Base-by-base conservation (phyloP, 2,329 filamentous ascomycete genomes). In the Penicillium sp. region DNA sequence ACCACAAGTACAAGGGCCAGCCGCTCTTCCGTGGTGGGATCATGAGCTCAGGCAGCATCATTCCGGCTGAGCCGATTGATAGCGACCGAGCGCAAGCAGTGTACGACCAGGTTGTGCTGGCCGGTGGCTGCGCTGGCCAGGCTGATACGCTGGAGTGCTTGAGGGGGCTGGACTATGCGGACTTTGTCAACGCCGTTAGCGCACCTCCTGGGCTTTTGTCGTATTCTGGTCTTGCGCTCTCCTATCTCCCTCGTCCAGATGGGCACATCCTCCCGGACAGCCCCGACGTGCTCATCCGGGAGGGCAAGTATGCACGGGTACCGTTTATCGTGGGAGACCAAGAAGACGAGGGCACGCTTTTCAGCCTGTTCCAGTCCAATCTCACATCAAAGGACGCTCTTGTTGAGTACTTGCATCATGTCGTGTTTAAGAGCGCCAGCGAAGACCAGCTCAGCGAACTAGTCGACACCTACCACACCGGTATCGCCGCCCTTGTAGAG, bases 301-400 rank as follows among this genome's bases (percentile, higher is more conserved):
- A 73, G 0, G 86, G 88, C 17, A 82, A 82, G 64, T 88, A 86
- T 65, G 83, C 86, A 8, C 81, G 82, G 11, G 84, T 89, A 0
- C 87, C 87, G 2, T 83, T 89, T 71, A 89, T 90, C 60, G 84
- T 90, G 45, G 90, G 91, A 47, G 85, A 92, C 71, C 90, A 92
- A 75, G 90, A 93, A 79, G 91, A 94, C 71, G 91, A 94, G 75
- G 90, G 91, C 21, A 92, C 91, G 0, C 75, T 93, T 2, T 92
- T 93, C 72, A 81, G 88, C 6, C 80, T 93, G 38, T 88, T 89
- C 73, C 89, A 91, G 66, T 72, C 76, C 41, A 91, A 93, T 72
- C 78, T 93, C 55, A 90, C 86, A 9, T 89, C 83, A 1, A 86
- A 83, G 0, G 77, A 77, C 1, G 76, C 86, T 5, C 68, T 93